Conservation (phyloP, 179 eudicot genomes). For the Patellifolia procumbens region DNA sequence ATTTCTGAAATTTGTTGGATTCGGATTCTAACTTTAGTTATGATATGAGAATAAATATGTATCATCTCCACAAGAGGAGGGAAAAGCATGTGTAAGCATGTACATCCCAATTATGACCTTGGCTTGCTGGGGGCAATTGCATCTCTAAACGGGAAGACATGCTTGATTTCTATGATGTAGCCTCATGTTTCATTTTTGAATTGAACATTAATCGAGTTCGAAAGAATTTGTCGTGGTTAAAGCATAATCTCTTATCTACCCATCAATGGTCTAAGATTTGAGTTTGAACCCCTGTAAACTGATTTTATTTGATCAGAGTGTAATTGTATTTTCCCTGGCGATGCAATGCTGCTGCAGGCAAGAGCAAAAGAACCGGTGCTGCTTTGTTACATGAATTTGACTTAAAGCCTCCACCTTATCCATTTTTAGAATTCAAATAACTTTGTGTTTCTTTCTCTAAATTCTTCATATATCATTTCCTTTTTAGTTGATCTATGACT, state of each 20-base stretch:
- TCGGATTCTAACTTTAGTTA: neutral
- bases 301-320: neutral
- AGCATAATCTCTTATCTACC: neutral
- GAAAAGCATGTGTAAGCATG: neutral
- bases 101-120: neutral
- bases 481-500: neutral
- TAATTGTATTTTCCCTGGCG: neutral
- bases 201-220: neutral
- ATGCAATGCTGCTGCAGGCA: constrained; percentile 47
- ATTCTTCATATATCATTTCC: neutral
- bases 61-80: neutral
- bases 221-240: neutral
- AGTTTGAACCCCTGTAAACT: neutral
- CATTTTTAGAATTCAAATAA: constrained; percentile 52
- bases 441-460: constrained; percentile 3
- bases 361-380: constrained; percentile 45
- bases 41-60: neutral
- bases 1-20: neutral
- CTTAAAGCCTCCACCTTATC: constrained; percentile 83
- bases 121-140: neutral
- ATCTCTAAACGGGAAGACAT: too few relatives aligned
- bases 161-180: neutral
- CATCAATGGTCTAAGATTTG: neutral
- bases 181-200: neutral
- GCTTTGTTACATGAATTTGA: constrained; percentile 55